These are phyloP conservation scores for Myrmaecium sp. DNA, from an alignment of 2,329 filamentous ascomycete genomes.

Conservation along the genomic window DNA sequence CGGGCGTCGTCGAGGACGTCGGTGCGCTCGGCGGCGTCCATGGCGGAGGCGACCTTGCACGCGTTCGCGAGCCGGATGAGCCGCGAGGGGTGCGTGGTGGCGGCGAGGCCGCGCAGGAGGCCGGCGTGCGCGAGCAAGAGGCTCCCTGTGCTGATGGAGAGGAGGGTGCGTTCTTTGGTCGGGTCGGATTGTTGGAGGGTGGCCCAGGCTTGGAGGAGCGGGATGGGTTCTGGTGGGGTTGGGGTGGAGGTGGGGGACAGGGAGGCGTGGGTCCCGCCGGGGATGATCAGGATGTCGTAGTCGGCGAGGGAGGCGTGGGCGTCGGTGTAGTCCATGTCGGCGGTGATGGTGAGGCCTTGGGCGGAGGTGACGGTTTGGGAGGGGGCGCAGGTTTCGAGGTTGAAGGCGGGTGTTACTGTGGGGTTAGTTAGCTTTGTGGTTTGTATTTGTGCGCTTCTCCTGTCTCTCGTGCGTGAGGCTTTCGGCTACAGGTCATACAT, in stretches of 20 bases:
- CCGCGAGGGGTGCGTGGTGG: conserved; percentile 68
- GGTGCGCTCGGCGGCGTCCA: conserved; percentile 57
- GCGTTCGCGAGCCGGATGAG: conserved; percentile 68
- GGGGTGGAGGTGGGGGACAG: conserved; percentile 5
- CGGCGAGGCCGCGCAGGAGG: conserved; percentile 60
- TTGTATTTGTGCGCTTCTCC: too few relatives aligned
- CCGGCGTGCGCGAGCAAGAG: conserved; percentile 62
- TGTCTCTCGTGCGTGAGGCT: neutral
- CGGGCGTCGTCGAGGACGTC: conserved; percentile 72
- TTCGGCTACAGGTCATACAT: neutral
- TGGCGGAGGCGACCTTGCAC: conserved; percentile 55
- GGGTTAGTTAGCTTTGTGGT: neutral
- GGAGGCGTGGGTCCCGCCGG: conserved; percentile 49
- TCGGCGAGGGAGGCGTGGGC: conserved; percentile 56
- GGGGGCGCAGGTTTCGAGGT: conserved; percentile 33
- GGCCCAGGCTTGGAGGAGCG: conserved; percentile 58
- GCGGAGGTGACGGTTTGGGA: conserved; percentile 31
- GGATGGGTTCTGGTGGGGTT: conserved; percentile 36
- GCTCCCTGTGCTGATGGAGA: conserved; percentile 65
- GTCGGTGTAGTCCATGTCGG: conserved; percentile 64
- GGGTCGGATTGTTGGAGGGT: conserved; percentile 69
- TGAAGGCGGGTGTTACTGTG: conserved; percentile 36
- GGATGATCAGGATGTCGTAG: conserved; percentile 63
- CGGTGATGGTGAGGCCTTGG: conserved; percentile 53
- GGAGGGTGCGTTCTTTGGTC: conserved; percentile 60